Evolutionary conservation across 331 rosid species (phyloP).

Genomic region (Ulmus americana): DNA sequence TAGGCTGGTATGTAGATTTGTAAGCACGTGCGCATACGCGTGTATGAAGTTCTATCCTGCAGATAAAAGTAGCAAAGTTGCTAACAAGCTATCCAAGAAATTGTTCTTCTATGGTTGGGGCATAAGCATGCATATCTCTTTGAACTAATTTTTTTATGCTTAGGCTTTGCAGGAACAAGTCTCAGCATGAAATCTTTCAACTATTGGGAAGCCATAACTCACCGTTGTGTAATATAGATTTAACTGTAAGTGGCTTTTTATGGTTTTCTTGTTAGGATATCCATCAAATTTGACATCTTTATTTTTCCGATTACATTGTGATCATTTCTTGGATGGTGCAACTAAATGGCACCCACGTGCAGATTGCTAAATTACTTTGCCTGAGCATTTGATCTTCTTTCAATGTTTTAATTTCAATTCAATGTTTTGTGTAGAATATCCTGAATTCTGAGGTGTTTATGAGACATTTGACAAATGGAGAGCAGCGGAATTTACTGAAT

Average conservation of each 20-base stretch:
- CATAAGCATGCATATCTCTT: not conserved
- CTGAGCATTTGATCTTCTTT: constrained; percentile 2
- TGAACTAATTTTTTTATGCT: constrained; percentile 21
- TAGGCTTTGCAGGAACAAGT: constrained; percentile 62
- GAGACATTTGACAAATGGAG: constrained; percentile 69
- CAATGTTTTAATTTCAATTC: constrained; percentile 26
- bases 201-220: constrained; percentile 70
- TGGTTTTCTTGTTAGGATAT: constrained; percentile 4
- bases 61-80: constrained; percentile 10
- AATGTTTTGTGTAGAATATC: constrained; percentile 55
- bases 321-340: not conserved
- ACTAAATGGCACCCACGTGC: not conserved
- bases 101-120: constrained; percentile 10
- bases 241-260: constrained; percentile 55
- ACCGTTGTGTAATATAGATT: constrained; percentile 55
- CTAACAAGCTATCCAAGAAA: constrained; percentile 8
- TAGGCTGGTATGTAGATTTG: not conserved
- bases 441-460: constrained; percentile 67
- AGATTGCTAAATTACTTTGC: not conserved
- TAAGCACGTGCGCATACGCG: not conserved
- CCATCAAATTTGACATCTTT: constrained; percentile 6
- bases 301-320: not conserved
- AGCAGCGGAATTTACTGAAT: constrained; percentile 72
- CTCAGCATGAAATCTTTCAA: constrained; percentile 62
- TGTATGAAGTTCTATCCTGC: constrained; percentile 3